Evolutionary conservation across 768 basidiomycete genomes (phyloP).

Genomic region (Suillus luteus): DNA sequence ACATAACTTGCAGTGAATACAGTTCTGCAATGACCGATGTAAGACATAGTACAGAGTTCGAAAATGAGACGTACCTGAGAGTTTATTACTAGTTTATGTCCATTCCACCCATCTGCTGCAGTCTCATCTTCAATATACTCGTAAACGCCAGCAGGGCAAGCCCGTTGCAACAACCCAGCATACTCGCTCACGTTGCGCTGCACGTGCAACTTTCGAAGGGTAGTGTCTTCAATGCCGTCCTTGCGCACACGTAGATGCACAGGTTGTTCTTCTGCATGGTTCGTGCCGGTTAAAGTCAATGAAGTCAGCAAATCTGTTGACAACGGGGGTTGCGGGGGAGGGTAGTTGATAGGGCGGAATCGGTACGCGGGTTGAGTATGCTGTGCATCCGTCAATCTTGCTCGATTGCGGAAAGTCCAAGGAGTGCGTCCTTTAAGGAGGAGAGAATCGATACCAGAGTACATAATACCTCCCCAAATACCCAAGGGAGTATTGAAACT

Average conservation of each 20-base stretch:
- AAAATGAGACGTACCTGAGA: slow-evolving; percentile 66
- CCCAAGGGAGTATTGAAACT: slow-evolving; percentile 83
- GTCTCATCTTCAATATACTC: slow-evolving; percentile 85
- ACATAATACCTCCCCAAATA: slow-evolving; percentile 82
- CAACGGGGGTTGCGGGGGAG: slow-evolving; percentile 82
- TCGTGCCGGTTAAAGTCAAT: slow-evolving; percentile 88
- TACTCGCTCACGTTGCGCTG: slow-evolving; percentile 73
- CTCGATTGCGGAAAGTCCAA: slow-evolving; percentile 84
- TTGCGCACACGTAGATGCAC: slow-evolving; percentile 77
- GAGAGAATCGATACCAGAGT: slow-evolving; percentile 87
- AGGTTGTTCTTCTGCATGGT: slow-evolving; percentile 96
- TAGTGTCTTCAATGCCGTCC: slow-evolving; percentile 41
- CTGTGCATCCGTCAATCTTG: slow-evolving; percentile 57
- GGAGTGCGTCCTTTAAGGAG: slow-evolving; percentile 83
- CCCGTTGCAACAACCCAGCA: slow-evolving; percentile 84
- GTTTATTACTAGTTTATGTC: slow-evolving; percentile 93
- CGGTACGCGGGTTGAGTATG: slow-evolving; percentile 69
- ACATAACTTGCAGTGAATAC: slow-evolving; percentile 93
- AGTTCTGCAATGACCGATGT: slow-evolving; percentile 56
- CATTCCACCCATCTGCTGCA: slow-evolving; percentile 63
- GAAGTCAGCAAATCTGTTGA: slow-evolving; percentile 94
- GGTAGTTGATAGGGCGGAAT: slow-evolving; percentile 81
- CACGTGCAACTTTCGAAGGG: slow-evolving; percentile 65
- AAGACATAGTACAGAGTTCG: not conserved
- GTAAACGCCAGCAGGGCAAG: slow-evolving; percentile 95